Percentiles rank a stretch among this genome's conserved stretches.
These are phyloP conservation scores for Xylaria curta DNA, from an alignment of 495 filamentous ascomycete species.

Conservation along the genomic window DNA sequence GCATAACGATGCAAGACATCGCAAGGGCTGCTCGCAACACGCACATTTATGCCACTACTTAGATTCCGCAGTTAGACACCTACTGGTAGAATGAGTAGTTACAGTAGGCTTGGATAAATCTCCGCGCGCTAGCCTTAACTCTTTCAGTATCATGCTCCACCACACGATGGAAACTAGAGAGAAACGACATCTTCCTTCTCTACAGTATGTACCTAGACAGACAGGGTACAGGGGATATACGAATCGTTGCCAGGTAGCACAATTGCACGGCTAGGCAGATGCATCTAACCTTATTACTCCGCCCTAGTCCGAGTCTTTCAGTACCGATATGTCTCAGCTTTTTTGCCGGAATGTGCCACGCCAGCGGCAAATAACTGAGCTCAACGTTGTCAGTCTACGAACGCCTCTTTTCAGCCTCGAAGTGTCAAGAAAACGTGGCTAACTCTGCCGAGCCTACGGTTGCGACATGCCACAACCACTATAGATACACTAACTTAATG, in stretches of 20 bases:
- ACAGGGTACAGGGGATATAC: not conserved
- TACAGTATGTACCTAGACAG: not conserved
- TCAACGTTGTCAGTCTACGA: not conserved
- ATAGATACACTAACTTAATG: not conserved
- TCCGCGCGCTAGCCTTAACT: constrained; percentile 7
- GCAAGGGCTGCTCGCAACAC: not conserved
- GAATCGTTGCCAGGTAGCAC: not conserved
- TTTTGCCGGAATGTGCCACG: not conserved
- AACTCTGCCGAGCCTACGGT: not conserved
- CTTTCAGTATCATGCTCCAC: not conserved
- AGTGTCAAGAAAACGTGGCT: not conserved
- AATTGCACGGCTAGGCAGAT: not conserved
- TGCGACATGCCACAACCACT: constrained; percentile 1
- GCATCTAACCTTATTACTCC: constrained; percentile 12
- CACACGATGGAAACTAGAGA: not conserved
- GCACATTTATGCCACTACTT: not conserved
- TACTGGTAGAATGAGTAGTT: not conserved
- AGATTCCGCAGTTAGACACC: not conserved
- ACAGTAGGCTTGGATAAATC: not conserved
- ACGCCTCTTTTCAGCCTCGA: constrained; percentile 8
- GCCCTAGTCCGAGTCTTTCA: constrained; percentile 1
- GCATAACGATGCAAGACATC: not conserved
- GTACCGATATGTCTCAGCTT: not conserved
- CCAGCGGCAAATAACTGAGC: not conserved
- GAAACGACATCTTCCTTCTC: not conserved